Base-by-base conservation (phyloP, 2,329 filamentous ascomycete species). In the Claviceps spartinae region DNA sequence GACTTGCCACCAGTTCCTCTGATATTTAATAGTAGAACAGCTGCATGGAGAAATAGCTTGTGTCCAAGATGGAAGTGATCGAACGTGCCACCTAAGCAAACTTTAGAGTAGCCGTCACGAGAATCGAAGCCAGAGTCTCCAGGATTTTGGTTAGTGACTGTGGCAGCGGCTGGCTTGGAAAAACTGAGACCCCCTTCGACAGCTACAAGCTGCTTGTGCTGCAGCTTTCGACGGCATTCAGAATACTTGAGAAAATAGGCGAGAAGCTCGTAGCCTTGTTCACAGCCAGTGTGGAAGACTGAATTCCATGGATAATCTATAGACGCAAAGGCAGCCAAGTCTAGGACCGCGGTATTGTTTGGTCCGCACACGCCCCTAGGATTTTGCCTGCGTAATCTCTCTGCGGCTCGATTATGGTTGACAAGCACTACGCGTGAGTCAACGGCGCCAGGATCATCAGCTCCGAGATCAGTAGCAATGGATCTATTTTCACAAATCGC, bases 61-160 rank as follows among this genome's bases (percentile, higher is more conserved):
- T 98, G 93, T 5, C 93, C 93, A 4, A 87, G 83, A 64, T 98
- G 93, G 22, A 98, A 77, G 67, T 97, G 89, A 66, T 98, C 93
- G 68, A 97, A 98, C 0, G 93, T 98, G 9, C 93, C 93, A 34
- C 91, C 93, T 13, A 97, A 79, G 50, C 85, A 87, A 48, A 94
- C 85, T 2, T 57, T 62, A 3, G 55, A 54, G 54, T 67, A 67
- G 0, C 59, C 58, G 2, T 51, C 50, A 5, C 52, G 50, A 14
- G 51, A 51, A 3, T 55, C 49, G 1, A 54, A 47, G 7, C 18
- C 13, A 40, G 9, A n/a, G n/a, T 20, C 22, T 14, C 34, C 30
- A 38, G 11, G 30, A 18, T 3, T 13, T 18, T 13, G 41, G 13
- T 36, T 24, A 18, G 16, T 18, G 30, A 13, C 24, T 41, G 1